Conservation (phyloP, 2,329 filamentous ascomycete species). For the Alternaria infectoria region DNA sequence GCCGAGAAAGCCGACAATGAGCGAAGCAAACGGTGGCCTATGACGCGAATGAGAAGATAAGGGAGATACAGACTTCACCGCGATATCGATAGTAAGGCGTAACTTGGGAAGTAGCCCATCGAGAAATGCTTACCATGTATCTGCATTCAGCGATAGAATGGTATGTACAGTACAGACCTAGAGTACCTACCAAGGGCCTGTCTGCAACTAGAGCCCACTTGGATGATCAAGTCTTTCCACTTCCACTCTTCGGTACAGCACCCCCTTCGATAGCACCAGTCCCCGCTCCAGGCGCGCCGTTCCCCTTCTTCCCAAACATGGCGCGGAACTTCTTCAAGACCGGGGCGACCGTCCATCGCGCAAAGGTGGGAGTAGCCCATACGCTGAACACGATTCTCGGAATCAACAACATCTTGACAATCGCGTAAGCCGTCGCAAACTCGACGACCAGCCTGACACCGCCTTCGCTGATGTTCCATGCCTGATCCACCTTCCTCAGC, state of each 20-base stretch:
- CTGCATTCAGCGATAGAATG: neutral
- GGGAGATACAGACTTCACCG: neutral
- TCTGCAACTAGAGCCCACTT: neutral
- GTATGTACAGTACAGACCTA: neutral
- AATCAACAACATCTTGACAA: constrained; percentile 86
- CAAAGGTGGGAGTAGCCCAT: constrained; percentile 94
- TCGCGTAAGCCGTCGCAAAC: constrained; percentile 86
- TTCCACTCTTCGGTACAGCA: constrained; percentile 31
- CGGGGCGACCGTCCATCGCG: constrained; percentile 51
- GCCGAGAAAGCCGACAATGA: neutral
- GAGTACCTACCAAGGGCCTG: neutral
- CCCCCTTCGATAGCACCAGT: constrained; percentile 44
- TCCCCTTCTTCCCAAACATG: constrained; percentile 45
- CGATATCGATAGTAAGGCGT: neutral
- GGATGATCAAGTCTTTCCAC: constrained; percentile 10
- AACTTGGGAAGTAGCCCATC: neutral
- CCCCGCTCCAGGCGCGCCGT: constrained; percentile 32
- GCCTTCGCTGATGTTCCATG: constrained; percentile 49
- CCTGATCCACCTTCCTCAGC: constrained; percentile 41
- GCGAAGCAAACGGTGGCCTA: constrained; percentile 1
- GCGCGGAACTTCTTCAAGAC: constrained; percentile 41
- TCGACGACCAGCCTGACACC: constrained; percentile 65
- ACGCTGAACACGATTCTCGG: constrained; percentile 77
- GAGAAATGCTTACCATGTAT: neutral
- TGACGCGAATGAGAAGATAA: neutral